Base-by-base conservation (phyloP, 2,329 filamentous ascomycete species). In the Parastagonospora nodorum region DNA sequence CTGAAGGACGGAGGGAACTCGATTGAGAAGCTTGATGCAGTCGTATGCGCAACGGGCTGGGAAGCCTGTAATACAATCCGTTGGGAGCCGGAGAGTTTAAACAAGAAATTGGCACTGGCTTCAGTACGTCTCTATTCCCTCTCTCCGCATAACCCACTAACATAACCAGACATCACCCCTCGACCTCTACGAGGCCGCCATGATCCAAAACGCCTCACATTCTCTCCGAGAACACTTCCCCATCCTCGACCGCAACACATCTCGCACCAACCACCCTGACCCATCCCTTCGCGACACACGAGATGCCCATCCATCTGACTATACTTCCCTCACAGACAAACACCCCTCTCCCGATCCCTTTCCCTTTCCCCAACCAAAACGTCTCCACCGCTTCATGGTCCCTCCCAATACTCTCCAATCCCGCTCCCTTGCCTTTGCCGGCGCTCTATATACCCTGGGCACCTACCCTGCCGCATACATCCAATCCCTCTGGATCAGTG, bases 21-120 rank as follows among this genome's bases (percentile, higher is more conserved):
- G n/a, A 49, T 86, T n/a, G n/a, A n/a, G 2, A 48, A 73, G 1
- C 75, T 78, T 0, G 79, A 85, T 45, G 80, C 76, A 0, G 60
- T 88, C 0, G 74, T 86, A 49, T 81, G 77, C 52, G 77, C 78
- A 12, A 86, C 83, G 0, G 84, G 84, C 30, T 87, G 84, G 83
- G 76, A 78, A 42, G 73, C 76, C 5, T 74, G 75, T 12, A 78
- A 81, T 1, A 76, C 76, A 0, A 67, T 87, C 43, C 74, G 74
- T 39, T 84, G 85, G 66, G 42, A 57, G 8, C 75, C 78, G 0
- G 61, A 69, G 14, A 72, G 70, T 1, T 74, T 78, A 24, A 73
- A 76, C 39, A 69, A 67, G 4, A 68, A 78, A 4, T 66, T 83
- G 3, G 81, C 81, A 5, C 72, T 83, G 38, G 81, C 81, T 0